These are phyloP conservation scores for Dioscorea alata DNA, from an alignment of 106 monocot species.

Conservation along the genomic window DNA sequence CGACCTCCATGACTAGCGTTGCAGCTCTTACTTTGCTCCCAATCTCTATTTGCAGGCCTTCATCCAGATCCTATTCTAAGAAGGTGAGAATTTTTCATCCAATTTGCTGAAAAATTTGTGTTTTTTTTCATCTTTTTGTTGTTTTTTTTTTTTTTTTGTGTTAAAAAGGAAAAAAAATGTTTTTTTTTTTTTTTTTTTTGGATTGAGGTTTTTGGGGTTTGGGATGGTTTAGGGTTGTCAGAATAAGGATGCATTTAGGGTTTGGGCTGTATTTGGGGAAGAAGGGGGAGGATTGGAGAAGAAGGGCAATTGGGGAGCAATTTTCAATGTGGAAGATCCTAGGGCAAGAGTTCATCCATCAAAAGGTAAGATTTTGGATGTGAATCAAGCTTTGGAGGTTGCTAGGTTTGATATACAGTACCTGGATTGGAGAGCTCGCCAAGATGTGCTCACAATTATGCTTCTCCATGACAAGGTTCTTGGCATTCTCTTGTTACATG, in stretches of 20 bases:
- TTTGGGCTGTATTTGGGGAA: constrained; percentile 51
- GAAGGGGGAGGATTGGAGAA: constrained; percentile 39
- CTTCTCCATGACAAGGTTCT: constrained; percentile 88
- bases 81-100: constrained; percentile 30
- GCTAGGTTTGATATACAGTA: constrained; percentile 94
- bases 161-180: too few relatives aligned
- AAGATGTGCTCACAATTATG: constrained; percentile 85
- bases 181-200: too few relatives aligned
- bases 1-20: constrained; percentile 38
- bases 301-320: constrained; percentile 59
- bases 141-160: too few relatives aligned
- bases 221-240: constrained; percentile 19
- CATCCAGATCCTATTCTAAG: constrained; percentile 33
- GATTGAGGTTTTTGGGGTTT: too few relatives aligned
- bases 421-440: constrained; percentile 91
- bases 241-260: constrained; percentile 35
- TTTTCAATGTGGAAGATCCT: constrained; percentile 92
- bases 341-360: constrained; percentile 38
- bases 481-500: background rate
- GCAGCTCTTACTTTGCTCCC: constrained; percentile 46
- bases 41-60: constrained; percentile 36
- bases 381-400: constrained; percentile 81
- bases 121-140: too few relatives aligned
- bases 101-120: background rate
- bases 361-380: constrained; percentile 70